Base-by-base conservation (phyloP, 352 stramenopile genomes). In the Pythium vanterpoolii region DNA sequence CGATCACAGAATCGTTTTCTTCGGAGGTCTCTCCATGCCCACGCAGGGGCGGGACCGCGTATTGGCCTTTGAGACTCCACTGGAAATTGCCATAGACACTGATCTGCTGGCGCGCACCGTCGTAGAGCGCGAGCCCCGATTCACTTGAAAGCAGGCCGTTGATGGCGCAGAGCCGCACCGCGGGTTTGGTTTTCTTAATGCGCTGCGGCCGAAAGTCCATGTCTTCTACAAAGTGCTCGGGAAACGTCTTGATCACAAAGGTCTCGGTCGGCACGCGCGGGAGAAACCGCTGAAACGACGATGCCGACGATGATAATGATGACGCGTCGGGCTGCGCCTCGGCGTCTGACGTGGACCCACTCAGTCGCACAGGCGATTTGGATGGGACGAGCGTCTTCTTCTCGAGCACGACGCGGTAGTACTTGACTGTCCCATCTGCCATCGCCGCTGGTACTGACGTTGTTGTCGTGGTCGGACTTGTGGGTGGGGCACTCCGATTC, bases 371-470 rank as follows among this genome's bases (percentile, higher is more conserved):
- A n/a, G 23, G 9, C 27, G 40, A 43, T 27, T 69, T 76, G 7
- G 54, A 11, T 34, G 53, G 56, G 11, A 69, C 33, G 30, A 86
- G 72, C 28, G 77, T 78, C 50, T 88, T 87, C 48, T 90, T 93
- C 59, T 95, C 86, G 14, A 95, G 66, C 34, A 95, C 79, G 0
- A 95, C 86, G 50, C 86, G 80, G 51, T 86, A 95, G 53, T 93
- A 93, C 23, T 72, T 77, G 48, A 76, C 60, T 11, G 72, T 66
- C 34, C 19, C 34, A 2, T 6, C 3, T 16, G 10, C 10, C 16
- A 56, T 45, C 16, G 51, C 21, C 26, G 11, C 33, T n/a, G 21
- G n/a, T 5, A 24, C 48, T 13, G 39, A 16, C 4, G 27, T 4
- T 10, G 9, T 21, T 36, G 31, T 36, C 31, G 31, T 11, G 31